Percentiles rank a stretch among this genome's conserved stretches.
phyloP scores from a whole-genome alignment of 2,329 filamentous ascomycete species.

The Apiospora pterosperma region DNA sequence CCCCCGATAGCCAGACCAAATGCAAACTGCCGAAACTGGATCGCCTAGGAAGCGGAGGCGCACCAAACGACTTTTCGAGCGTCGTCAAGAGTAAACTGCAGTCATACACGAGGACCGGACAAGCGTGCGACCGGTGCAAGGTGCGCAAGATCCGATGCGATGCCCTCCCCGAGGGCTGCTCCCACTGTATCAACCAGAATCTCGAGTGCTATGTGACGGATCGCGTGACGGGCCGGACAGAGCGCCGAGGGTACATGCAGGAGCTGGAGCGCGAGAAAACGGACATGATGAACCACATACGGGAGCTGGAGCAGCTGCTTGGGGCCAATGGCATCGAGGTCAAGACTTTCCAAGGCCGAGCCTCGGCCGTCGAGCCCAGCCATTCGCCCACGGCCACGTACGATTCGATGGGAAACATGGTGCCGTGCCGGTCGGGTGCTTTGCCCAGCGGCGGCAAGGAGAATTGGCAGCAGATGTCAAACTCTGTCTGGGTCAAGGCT shows the following conservation, averaged over 20 bases:
- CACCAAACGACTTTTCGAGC: constrained; percentile 47
- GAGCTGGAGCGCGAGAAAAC: constrained; percentile 69
- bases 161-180: constrained; percentile 74
- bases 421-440: not conserved
- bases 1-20: constrained; percentile 35
- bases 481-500: constrained; percentile 31
- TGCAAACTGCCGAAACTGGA: constrained; percentile 49
- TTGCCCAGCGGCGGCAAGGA: constrained; percentile 15
- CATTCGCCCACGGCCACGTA: constrained; percentile 10
- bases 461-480: constrained; percentile 33
- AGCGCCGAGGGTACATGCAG: constrained; percentile 74
- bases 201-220: constrained; percentile 83
- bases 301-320: constrained; percentile 65
- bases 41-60: constrained; percentile 29
- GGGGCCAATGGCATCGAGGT: constrained; percentile 59
- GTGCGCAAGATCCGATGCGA: constrained; percentile 89
- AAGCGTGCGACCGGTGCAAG: constrained; percentile 88
- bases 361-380: constrained; percentile 22
- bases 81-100: constrained; percentile 54
- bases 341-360: constrained; percentile 42
- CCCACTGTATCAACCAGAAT: constrained; percentile 72
- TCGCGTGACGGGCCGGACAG: constrained; percentile 78
- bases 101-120: constrained; percentile 65
- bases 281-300: constrained; percentile 64
- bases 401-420: not conserved